Conservation (phyloP, 345 rosid species). For the Schrenkiella parvula region DNA sequence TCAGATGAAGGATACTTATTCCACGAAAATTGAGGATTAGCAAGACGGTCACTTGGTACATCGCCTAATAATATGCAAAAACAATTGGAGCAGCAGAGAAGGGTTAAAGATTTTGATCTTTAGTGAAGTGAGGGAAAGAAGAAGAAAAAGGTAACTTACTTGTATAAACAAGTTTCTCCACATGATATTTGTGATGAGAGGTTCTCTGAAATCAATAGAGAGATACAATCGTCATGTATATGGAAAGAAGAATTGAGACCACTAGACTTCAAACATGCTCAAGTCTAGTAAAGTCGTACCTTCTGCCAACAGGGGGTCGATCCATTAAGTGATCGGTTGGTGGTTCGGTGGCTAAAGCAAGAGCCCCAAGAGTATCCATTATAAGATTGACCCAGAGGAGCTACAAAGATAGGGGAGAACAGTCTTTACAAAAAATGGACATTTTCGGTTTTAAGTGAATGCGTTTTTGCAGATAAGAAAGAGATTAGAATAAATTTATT, state of each 20-base stretch:
- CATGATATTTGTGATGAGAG: constrained; percentile 95
- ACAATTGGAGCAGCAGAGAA: neutral
- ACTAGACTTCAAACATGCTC: neutral
- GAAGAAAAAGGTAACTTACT: constrained; percentile 38
- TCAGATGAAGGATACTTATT: constrained; percentile 49
- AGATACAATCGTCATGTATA: neutral
- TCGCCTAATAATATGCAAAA: constrained; percentile 47
- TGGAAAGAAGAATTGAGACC: neutral
- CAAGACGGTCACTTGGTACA: constrained; percentile 74
- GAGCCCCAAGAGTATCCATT: constrained; percentile 98
- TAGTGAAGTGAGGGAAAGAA: neutral
- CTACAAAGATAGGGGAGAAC: constrained; percentile 36
- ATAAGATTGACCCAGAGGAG: constrained; percentile 98
- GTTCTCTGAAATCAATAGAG: constrained; percentile 54
- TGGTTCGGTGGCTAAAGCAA: constrained; percentile 98
- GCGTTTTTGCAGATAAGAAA: neutral
- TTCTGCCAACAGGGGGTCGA: constrained; percentile 91
- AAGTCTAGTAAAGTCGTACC: constrained; percentile 40
- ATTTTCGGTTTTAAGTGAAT: neutral
- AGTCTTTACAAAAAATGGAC: neutral
- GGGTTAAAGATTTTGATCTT: neutral
- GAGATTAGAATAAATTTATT: neutral
- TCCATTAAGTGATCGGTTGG: constrained; percentile 92
- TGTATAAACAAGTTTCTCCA: constrained; percentile 96
- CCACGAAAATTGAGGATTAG: constrained; percentile 77